Evolutionary conservation across 495 filamentous ascomycete genomes (phyloP).

Genomic region (Beverwykella pulmonaria): DNA sequence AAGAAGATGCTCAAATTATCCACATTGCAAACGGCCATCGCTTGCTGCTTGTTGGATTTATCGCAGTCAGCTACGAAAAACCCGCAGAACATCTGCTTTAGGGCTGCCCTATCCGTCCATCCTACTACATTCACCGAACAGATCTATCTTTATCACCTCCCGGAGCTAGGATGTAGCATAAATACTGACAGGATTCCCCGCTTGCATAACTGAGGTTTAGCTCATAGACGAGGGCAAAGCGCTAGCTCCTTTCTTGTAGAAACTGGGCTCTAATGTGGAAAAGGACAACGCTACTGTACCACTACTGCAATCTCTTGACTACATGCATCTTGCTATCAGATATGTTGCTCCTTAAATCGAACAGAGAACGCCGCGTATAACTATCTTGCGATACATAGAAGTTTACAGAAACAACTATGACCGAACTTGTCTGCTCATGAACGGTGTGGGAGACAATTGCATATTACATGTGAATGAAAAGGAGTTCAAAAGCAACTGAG

Average conservation of each 20-base stretch:
- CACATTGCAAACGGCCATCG: too few relatives aligned
- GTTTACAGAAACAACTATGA: background rate
- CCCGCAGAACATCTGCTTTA: background rate
- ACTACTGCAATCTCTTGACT: slow-evolving; percentile 8
- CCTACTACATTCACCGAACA: background rate
- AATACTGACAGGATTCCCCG: background rate
- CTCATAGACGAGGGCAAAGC: background rate
- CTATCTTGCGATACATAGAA: background rate
- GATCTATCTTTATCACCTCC: background rate
- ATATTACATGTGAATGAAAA: too few relatives aligned
- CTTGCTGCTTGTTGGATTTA: too few relatives aligned
- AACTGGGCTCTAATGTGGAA: background rate
- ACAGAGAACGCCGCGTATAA: slow-evolving; percentile 10
- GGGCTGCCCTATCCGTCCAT: too few relatives aligned
- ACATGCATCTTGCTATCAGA: slow-evolving; percentile 20
- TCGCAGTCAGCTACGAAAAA: too few relatives aligned
- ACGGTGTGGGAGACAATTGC: background rate
- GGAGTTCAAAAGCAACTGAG: too few relatives aligned
- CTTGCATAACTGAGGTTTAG: background rate
- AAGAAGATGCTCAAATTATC: background rate
- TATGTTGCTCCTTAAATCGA: slow-evolving; percentile 22
- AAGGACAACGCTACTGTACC: background rate
- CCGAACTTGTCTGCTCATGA: background rate
- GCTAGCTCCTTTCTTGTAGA: background rate
- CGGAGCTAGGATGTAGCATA: too few relatives aligned